phyloP scores from a whole-genome alignment of 441 rosid genomes.

The Aquilaria agallochum region DNA sequence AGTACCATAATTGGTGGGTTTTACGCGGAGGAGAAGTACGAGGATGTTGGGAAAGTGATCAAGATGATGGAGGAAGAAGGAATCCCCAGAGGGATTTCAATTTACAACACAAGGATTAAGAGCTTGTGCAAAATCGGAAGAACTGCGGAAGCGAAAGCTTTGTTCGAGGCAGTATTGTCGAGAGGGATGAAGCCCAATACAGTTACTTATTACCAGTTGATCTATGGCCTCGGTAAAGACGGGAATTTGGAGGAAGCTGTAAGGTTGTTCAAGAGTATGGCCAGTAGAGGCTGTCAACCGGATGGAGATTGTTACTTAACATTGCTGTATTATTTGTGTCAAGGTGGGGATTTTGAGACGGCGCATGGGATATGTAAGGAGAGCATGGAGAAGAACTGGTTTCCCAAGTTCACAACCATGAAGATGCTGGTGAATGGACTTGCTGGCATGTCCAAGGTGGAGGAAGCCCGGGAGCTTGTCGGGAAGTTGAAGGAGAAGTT shows the following conservation, averaged over 20 bases:
- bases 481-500: slow-evolving; percentile 52
- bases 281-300: slow-evolving; percentile 38
- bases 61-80: slow-evolving; percentile 55
- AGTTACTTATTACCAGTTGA: slow-evolving; percentile 48
- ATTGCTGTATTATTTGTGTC: slow-evolving; percentile 48
- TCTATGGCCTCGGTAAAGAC: slow-evolving; percentile 68
- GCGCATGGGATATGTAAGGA: slow-evolving; percentile 52
- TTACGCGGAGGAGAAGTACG: slow-evolving; percentile 62
- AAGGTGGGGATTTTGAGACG: slow-evolving; percentile 54
- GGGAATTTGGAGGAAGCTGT: slow-evolving; percentile 63
- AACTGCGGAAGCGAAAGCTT: slow-evolving; percentile 48
- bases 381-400: slow-evolving; percentile 68
- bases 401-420: slow-evolving; percentile 61
- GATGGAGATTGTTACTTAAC: slow-evolving; percentile 52
- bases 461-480: slow-evolving; percentile 57
- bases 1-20: slow-evolving; percentile 60
- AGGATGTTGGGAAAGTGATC: slow-evolving; percentile 64
- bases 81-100: slow-evolving; percentile 30
- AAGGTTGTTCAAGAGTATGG: slow-evolving; percentile 55
- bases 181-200: slow-evolving; percentile 51
- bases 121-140: slow-evolving; percentile 62
- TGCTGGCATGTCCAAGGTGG: slow-evolving; percentile 42
- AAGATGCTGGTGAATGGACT: slow-evolving; percentile 67
- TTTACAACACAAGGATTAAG: slow-evolving; percentile 56
- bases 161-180: slow-evolving; percentile 54